These are phyloP conservation scores for Inosperma sp. DNA, from an alignment of 768 basidiomycete genomes.

Conservation along the genomic window DNA sequence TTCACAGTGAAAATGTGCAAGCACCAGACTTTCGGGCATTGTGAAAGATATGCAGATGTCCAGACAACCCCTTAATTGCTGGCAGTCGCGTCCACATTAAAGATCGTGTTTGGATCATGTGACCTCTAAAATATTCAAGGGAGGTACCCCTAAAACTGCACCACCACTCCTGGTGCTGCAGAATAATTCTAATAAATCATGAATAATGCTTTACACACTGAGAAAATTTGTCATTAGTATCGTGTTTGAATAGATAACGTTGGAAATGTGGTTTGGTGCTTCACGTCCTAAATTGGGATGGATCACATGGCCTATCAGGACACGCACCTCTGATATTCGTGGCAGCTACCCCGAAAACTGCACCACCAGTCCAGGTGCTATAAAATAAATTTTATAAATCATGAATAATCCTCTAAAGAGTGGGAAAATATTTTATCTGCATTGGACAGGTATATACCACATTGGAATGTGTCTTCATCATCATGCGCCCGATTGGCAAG, in stretches of 20 bases:
- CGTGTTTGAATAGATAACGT: neutral
- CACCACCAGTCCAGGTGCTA: neutral
- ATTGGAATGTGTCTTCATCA: no score
- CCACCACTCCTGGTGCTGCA: neutral
- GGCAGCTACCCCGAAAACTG: conserved; percentile 2
- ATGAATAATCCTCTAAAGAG: neutral
- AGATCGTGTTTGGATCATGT: neutral
- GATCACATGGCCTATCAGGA: no score
- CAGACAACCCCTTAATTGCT: neutral
- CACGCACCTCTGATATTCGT: neutral
- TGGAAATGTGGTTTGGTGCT: neutral
- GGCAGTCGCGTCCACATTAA: neutral
- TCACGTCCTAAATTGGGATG: neutral
- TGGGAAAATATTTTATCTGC: neutral
- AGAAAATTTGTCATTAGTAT: neutral
- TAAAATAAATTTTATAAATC: neutral
- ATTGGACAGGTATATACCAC: no score
- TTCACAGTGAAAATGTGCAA: neutral
- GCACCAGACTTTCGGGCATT: neutral
- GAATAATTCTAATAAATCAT: neutral
- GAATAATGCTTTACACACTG: neutral
- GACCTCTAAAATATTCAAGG: neutral
- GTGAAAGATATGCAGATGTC: neutral
- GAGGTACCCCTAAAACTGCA: neutral
- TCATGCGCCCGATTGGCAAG: no score